Conservation (phyloP, 169 alveolate species). For the Plasmodium yoelii region DNA sequence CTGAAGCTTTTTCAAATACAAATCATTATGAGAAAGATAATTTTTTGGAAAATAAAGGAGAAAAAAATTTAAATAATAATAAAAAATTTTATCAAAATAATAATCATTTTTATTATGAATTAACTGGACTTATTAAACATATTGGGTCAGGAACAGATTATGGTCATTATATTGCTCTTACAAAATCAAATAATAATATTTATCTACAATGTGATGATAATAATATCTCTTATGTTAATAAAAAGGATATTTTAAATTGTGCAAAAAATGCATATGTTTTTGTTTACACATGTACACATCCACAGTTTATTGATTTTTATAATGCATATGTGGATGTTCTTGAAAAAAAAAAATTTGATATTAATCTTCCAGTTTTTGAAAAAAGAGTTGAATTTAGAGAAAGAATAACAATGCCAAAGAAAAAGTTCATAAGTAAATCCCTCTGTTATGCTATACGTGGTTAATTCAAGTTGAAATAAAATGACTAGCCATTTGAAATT, state of each 20-base stretch:
- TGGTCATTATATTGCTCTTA: slow-evolving; percentile 60
- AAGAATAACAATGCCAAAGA: slow-evolving; percentile 69
- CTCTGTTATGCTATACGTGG: not conserved
- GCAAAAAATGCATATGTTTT: slow-evolving; percentile 69
- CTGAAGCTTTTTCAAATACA: not conserved
- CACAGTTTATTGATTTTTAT: slow-evolving; percentile 50
- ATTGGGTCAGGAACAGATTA: slow-evolving; percentile 71
- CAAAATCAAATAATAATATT: slow-evolving; percentile 60
- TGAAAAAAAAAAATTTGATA: slow-evolving; percentile 64
- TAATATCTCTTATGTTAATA: slow-evolving; percentile 41
- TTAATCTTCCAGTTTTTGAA: slow-evolving; percentile 59
- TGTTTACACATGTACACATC: slow-evolving; percentile 55
- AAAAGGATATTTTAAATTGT: slow-evolving; percentile 33
- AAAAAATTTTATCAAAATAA: not conserved
- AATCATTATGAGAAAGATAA: not conserved
- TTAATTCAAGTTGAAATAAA: too few species aligned
- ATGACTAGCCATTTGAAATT: too few species aligned
- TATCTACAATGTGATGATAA: slow-evolving; percentile 67
- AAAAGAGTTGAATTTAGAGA: slow-evolving; percentile 63
- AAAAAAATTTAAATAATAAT: not conserved
- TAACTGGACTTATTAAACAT: slow-evolving; percentile 65
- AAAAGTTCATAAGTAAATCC: slow-evolving; percentile 46
- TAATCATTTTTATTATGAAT: slow-evolving; percentile 34
- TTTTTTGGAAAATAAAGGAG: not conserved
- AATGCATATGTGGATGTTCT: slow-evolving; percentile 54